These are phyloP conservation scores for Umbellularia californica DNA, from an alignment of 164 flowering plant genomes.

Conservation along the genomic window DNA sequence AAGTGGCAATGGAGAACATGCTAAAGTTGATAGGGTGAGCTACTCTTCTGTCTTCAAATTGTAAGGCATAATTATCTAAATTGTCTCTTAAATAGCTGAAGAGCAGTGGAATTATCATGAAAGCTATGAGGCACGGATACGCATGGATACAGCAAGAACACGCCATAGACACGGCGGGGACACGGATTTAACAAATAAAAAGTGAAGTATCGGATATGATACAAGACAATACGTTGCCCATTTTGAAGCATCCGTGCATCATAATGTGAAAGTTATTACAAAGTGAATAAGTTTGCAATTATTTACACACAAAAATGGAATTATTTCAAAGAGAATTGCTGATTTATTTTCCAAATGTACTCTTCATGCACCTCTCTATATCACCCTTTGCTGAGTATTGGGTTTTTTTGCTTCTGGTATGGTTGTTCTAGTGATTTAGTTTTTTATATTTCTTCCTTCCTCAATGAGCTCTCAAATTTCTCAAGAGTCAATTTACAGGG, in stretches of 20 bases:
- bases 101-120: not conserved
- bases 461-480: not conserved
- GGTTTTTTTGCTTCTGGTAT: not conserved
- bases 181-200: no score
- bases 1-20: conserved; percentile 66
- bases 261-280: no score
- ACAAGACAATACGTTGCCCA: no score
- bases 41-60: not conserved
- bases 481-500: conserved; percentile 12
- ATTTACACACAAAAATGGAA: no score
- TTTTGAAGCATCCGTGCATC: no score
- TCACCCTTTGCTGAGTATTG: not conserved
- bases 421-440: not conserved
- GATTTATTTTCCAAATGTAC: not conserved
- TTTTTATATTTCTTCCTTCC: not conserved
- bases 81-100: not conserved
- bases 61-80: not conserved
- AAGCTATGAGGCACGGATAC: no score
- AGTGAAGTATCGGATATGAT: no score
- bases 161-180: no score
- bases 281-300: no score
- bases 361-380: not conserved
- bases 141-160: no score
- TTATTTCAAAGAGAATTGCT: not conserved
- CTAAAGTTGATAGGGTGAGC: conserved; percentile 59